These are phyloP conservation scores for Pythium phragmiticola DNA, from an alignment of 352 stramenopile species.

Conservation along the genomic window DNA sequence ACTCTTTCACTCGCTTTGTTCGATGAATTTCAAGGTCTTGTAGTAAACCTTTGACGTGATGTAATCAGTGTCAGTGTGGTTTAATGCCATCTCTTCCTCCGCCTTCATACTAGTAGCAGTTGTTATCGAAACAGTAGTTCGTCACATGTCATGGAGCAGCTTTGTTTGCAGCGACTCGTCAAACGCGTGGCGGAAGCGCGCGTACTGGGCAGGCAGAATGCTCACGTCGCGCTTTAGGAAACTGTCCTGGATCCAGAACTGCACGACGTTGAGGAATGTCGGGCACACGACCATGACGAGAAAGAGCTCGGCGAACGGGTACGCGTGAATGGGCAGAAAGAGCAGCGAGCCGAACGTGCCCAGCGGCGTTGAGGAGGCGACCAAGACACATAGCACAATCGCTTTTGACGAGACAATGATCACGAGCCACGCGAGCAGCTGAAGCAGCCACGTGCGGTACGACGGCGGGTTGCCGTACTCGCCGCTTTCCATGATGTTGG, in stretches of 20 bases:
- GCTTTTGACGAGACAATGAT: conserved; percentile 83
- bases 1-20: too few relatives aligned
- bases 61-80: too few relatives aligned
- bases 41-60: too few relatives aligned
- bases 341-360: conserved; percentile 62
- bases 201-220: conserved; percentile 56
- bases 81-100: too few relatives aligned
- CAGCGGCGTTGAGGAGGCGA: conserved; percentile 44
- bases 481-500: conserved; percentile 71
- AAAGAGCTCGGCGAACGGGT: conserved; percentile 70
- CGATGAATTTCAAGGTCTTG: too few relatives aligned
- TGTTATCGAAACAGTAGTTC: too few relatives aligned
- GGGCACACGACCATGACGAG: conserved; percentile 82
- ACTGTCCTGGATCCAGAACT: conserved; percentile 87
- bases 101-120: background rate
- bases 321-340: conserved; percentile 54
- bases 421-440: conserved; percentile 58
- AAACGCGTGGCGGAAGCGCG: conserved; percentile 59
- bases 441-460: conserved; percentile 60
- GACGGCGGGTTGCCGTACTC: conserved; percentile 74
- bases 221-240: conserved; percentile 79
- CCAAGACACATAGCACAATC: conserved; percentile 74
- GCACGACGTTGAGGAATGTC: conserved; percentile 82
- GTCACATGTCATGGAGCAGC: conserved; percentile 42
- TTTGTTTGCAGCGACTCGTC: conserved; percentile 71